Evolutionary conservation across 108 stramenopile genomes (phyloP), one percentile per base, ranked within the genome.

Genomic region (Schizochytrium sp.): DNA sequence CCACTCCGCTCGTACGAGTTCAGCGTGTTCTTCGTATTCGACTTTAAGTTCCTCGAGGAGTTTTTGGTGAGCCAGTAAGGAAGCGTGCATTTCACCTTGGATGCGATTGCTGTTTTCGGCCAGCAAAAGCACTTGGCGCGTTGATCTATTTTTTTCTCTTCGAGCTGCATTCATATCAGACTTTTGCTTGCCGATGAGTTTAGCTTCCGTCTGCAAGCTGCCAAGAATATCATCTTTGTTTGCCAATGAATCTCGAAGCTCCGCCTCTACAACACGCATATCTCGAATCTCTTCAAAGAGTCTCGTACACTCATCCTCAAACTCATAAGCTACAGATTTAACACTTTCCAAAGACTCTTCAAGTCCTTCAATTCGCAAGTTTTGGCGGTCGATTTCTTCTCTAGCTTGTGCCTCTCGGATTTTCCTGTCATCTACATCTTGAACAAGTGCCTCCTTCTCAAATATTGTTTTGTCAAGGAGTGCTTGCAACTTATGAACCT

Each of bases 201-300:
- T 46, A 7, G 76, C 76, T 28, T 83, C 76, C 76, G 53, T 38
- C 76, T 83, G 50, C 76, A 83, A 53, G 55, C 76, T 83, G 45
- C 76, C 76, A n/a, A 83, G 76, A 83, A 83, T 83, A 53, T 83
- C 76, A 10, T 83, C 76, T 53, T 83, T 83, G 50, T 49, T 55
- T 0, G 76, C 76, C 10, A 83, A 12, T 10, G 76, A 83, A 13
- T 83, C 76, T 56, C 53, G 47, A 8, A 83, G 76, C 53, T 49
- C 53, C 28, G 53, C 53, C 28, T 83, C 50, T 38, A 55, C 2
- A 2, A 55, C 76, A n/a, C 53, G 50, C 15, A 83, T 10, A 13
- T 83, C 76, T 8, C 76, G 45, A n/a, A 83, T n/a, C 47, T 55
- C 50, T 53, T 83, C 76, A 53, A 3, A 55, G 17, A 83, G 1